These are phyloP conservation scores for Trichoderma erinaceum DNA, from an alignment of 495 filamentous ascomycete species.

Conservation along the genomic window DNA sequence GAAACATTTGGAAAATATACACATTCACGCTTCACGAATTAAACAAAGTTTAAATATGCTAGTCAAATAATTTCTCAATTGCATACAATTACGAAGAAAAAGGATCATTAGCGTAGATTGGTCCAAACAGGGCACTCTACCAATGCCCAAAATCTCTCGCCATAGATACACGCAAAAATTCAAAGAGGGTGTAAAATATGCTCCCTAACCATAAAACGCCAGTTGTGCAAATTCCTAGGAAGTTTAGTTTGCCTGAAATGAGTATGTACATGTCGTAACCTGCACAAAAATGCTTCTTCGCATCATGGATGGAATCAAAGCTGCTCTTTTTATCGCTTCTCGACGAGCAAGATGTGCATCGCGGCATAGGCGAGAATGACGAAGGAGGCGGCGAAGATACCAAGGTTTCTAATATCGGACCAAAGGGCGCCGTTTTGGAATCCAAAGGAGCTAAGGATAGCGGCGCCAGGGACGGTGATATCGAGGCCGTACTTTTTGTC, in stretches of 20 bases:
- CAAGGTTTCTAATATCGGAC: slow-evolving; percentile 77
- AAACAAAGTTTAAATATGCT: neutral
- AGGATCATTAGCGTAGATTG: neutral
- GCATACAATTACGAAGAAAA: neutral
- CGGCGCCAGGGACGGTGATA: slow-evolving; percentile 91
- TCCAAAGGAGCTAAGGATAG: slow-evolving; percentile 89
- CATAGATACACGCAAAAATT: slow-evolving; percentile 25
- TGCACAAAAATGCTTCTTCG: neutral
- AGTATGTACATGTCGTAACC: slow-evolving; percentile 19
- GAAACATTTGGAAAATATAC: slow-evolving; percentile 17
- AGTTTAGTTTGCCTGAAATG: slow-evolving; percentile 7
- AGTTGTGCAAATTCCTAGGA: slow-evolving; percentile 17
- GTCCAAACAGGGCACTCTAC: neutral
- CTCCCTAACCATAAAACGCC: slow-evolving; percentile 14
- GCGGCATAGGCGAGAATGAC: slow-evolving; percentile 83
- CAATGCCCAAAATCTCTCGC: neutral
- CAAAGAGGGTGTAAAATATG: slow-evolving; percentile 18
- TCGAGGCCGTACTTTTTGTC: slow-evolving; percentile 93
- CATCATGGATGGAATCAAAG: neutral
- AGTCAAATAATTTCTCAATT: neutral
- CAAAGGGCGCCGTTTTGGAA: slow-evolving; percentile 81
- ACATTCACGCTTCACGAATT: neutral
- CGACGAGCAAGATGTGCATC: slow-evolving; percentile 90
- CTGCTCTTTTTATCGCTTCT: slow-evolving; percentile 59
- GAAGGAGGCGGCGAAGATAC: slow-evolving; percentile 73